These are phyloP conservation scores for Cylindricascospora bacillispora DNA, from an alignment of 1,139 yeast species.

Conservation along the genomic window DNA sequence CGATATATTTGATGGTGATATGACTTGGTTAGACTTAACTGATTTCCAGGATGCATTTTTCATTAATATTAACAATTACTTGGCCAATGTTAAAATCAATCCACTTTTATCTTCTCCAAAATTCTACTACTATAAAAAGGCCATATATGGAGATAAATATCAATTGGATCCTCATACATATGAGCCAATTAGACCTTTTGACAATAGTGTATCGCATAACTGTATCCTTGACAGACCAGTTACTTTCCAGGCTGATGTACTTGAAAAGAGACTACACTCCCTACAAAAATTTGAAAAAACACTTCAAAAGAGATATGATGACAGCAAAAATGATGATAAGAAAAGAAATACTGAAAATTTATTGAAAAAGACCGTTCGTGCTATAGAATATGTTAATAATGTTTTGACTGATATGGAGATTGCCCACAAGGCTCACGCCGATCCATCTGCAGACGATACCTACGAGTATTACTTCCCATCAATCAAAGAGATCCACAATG, in stretches of 20 bases:
- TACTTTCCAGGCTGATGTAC: slow-evolving; percentile 9
- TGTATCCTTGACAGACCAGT: slow-evolving; percentile 42
- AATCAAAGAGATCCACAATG: slow-evolving; percentile 18
- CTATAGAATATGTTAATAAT: slow-evolving; percentile 19
- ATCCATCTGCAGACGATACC: not conserved
- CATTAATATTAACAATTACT: slow-evolving; percentile 25
- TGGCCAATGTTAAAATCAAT: slow-evolving; percentile 45
- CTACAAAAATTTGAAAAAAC: slow-evolving; percentile 16
- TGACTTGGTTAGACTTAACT: slow-evolving; percentile 65
- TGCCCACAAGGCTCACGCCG: slow-evolving; percentile 4
- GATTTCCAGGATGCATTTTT: slow-evolving; percentile 67
- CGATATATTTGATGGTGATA: slow-evolving; percentile 31
- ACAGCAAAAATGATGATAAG: slow-evolving; percentile 5
- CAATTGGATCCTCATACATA: slow-evolving; percentile 28
- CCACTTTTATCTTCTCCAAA: slow-evolving; percentile 69
- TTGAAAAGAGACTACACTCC: slow-evolving; percentile 17
- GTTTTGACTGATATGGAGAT: slow-evolving; percentile 30
- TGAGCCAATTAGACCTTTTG: slow-evolving; percentile 26
- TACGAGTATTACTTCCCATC: slow-evolving; percentile 9
- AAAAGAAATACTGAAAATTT: slow-evolving; percentile 10
- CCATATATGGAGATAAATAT: slow-evolving; percentile 32
- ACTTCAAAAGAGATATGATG: slow-evolving; percentile 7
- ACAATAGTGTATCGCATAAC: slow-evolving; percentile 44
- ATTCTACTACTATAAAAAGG: slow-evolving; percentile 62
- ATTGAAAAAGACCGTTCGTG: slow-evolving; percentile 17